phyloP scores from a whole-genome alignment of 345 rosid genomes.

The Rhodamnia argentea region DNA sequence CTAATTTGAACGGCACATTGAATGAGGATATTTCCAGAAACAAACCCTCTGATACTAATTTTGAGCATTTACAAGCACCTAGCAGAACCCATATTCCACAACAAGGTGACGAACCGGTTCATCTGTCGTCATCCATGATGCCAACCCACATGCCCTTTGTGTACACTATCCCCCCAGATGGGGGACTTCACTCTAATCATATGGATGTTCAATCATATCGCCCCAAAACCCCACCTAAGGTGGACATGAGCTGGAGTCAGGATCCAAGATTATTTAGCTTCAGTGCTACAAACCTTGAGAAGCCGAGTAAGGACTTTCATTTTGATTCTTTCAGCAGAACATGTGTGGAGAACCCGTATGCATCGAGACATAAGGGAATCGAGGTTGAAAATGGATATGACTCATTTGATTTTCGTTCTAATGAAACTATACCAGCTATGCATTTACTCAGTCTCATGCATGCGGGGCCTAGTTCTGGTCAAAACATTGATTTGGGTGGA shows the following conservation, averaged over 20 bases:
- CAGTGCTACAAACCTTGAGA: conserved; percentile 27
- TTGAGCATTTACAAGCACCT: conserved; percentile 23
- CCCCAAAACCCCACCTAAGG: conserved; percentile 20
- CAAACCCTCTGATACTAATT: conserved; percentile 20
- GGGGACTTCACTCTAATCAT: conserved; percentile 21
- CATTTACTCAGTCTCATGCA: conserved; percentile 92
- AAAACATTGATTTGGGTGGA: conserved; percentile 30
- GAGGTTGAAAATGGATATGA: conserved; percentile 15
- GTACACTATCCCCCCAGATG: conserved; percentile 20
- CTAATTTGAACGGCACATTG: conserved; percentile 32
- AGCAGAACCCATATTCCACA: conserved; percentile 36
- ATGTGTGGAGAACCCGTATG: conserved; percentile 27
- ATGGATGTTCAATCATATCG: conserved; percentile 15
- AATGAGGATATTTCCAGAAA: conserved; percentile 30
- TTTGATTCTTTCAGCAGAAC: conserved; percentile 19
- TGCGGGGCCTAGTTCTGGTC: conserved; percentile 45
- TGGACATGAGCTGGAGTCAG: conserved; percentile 13
- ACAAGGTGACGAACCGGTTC: conserved; percentile 37
- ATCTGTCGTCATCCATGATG: conserved; percentile 33
- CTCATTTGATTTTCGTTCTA: conserved; percentile 44
- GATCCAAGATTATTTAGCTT: conserved; percentile 23
- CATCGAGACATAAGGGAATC: conserved; percentile 39
- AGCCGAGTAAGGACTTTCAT: conserved; percentile 32
- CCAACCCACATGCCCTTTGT: conserved; percentile 35
- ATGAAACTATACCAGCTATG: conserved; percentile 82